Percentiles rank a stretch among this genome's conserved stretches.
These are phyloP conservation scores for Haplosporangium sp. DNA, from an alignment of 371 early-diverging fungal species.

Conservation along the genomic window DNA sequence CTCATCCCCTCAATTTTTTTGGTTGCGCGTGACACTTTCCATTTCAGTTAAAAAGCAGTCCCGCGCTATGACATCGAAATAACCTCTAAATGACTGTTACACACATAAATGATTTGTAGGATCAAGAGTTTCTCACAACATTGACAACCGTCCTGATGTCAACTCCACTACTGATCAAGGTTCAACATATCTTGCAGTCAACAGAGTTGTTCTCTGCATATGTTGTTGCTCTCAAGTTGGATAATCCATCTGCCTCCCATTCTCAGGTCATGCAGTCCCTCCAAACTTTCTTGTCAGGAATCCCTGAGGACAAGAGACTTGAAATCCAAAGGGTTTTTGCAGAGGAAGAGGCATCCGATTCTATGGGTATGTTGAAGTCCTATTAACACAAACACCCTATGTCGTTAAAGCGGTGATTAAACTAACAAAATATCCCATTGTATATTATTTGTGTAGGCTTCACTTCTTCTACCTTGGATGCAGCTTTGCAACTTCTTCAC, in stretches of 20 bases:
- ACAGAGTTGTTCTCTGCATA: slow-evolving; percentile 41
- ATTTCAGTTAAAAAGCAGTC: slow-evolving; percentile 1
- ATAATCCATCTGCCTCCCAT: slow-evolving; percentile 57
- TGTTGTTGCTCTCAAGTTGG: slow-evolving; percentile 57
- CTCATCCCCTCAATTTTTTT: not conserved
- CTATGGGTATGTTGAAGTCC: slow-evolving; percentile 44
- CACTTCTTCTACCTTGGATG: slow-evolving; percentile 29
- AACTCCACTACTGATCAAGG: slow-evolving; percentile 52
- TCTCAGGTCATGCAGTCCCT: slow-evolving; percentile 59
- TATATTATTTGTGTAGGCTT: slow-evolving; percentile 30
- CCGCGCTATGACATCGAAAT: not conserved
- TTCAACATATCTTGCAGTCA: slow-evolving; percentile 43
- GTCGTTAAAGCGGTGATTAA: not conserved
- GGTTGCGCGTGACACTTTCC: not conserved
- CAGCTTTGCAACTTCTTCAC: slow-evolving; percentile 44
- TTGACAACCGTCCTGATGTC: slow-evolving; percentile 51
- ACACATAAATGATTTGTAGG: slow-evolving; percentile 15
- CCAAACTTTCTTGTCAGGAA: slow-evolving; percentile 51
- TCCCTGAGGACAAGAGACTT: slow-evolving; percentile 42
- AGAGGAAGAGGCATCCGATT: slow-evolving; percentile 56
- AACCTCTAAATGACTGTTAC: not conserved
- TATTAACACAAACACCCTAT: too few species aligned
- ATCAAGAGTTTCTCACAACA: slow-evolving; percentile 39
- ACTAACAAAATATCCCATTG: not conserved
- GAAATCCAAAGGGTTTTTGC: slow-evolving; percentile 57